phyloP scores from a whole-genome alignment of 495 filamentous ascomycete genomes.

The Trichodelitschia bisporula region DNA sequence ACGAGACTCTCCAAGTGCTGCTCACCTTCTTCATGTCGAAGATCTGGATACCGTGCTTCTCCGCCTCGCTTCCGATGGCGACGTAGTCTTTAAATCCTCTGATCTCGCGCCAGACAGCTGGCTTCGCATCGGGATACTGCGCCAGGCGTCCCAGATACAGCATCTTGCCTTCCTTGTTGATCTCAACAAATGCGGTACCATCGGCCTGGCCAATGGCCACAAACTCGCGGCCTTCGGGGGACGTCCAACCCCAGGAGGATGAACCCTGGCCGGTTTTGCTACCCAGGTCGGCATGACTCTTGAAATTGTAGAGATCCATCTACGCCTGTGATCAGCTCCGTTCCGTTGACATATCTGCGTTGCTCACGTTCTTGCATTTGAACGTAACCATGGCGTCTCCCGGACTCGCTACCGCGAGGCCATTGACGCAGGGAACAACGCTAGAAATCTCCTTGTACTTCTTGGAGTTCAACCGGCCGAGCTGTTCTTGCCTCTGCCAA shows the following conservation, averaged over 20 bases:
- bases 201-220: slow-evolving; percentile 5
- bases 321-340: neutral
- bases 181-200: slow-evolving; percentile 5
- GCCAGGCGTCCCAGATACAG: slow-evolving; percentile 15
- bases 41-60: slow-evolving; percentile 24
- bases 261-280: slow-evolving; percentile 1
- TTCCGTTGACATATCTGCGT: neutral
- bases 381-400: neutral
- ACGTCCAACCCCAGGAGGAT: slow-evolving; percentile 1
- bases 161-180: slow-evolving; percentile 3
- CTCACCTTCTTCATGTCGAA: slow-evolving; percentile 24
- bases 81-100: slow-evolving; percentile 22
- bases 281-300: slow-evolving; percentile 1
- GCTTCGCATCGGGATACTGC: slow-evolving; percentile 15
- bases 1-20: no score
- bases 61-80: slow-evolving; percentile 25
- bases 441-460: neutral
- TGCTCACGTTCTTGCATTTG: neutral
- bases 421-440: neutral
- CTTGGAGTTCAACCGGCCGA: neutral
- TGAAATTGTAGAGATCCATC: slow-evolving; percentile 1
- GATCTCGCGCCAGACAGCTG: slow-evolving; percentile 25
- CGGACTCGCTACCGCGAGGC: neutral
- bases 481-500: no score
- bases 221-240: slow-evolving; percentile 5